Evolutionary conservation across 2,329 filamentous ascomycete species (phyloP), one percentile per base, ranked within the genome.

Genomic region (Sclerotinia minor): DNA sequence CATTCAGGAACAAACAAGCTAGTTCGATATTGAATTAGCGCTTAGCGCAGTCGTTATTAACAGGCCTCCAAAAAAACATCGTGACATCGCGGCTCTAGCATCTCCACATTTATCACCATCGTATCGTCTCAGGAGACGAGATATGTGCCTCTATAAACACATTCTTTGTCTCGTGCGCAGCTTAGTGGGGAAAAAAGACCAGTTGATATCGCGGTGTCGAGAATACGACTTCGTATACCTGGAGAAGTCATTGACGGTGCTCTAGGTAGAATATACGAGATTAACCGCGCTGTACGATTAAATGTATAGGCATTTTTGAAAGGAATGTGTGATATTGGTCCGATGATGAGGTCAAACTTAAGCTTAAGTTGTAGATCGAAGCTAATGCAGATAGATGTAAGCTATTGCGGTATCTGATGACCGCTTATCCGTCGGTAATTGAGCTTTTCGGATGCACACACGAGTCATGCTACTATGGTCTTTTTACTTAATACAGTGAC

Each of bases 31-130:
- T 38, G n/a, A 15, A 26, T n/a, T 47, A 49, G 35, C 24, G 54
- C 29, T 41, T 60, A 66, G 19, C 41, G 24, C 63, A 19, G 21
- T 8, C 32, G 32, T 59, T 60, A 66, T 66, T 60, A n/a, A 59
- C 44, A 59, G 52, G 9, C 54, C 35, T 19, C 21, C 44, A n/a
- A 29, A 19, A 47, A 32, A 24, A n/a, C 29, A 24, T 57, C 21
- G 21, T 45, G 29, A 35, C 50, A 55, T 65, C 50, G 50, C 24
- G 45, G n/a, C 29, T 26, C 45, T 38, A 50, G 8, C 26, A 50
- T 38, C 29, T 15, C 1, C 15, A 61, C 29, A 35, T 50, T 19
- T 29, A 50, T n/a, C 19, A n/a, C 15, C 29, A 26, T 50, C 13
- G 19, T 13, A 21, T 38, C 21, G 49, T 24, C 13, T 29, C 26